Percentiles rank a stretch among this genome's conserved stretches.
These are phyloP conservation scores for Acanthamoeba quina DNA, from an alignment of 208 protist genomes.

Conservation along the genomic window DNA sequence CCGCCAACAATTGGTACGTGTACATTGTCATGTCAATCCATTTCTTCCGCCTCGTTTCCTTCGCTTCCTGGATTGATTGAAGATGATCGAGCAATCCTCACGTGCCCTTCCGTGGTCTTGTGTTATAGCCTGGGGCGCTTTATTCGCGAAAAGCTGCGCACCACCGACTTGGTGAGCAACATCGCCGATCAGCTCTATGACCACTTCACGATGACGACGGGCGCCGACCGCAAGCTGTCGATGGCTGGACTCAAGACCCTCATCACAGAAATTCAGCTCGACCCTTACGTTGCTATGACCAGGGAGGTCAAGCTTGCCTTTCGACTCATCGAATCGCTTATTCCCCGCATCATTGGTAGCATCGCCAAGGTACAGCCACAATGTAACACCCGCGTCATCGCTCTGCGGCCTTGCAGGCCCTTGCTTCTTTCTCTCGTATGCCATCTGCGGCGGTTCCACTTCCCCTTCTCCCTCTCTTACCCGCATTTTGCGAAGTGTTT, in stretches of 20 bases:
- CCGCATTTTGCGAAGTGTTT: neutral
- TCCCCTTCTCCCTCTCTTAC: neutral
- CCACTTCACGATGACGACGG: neutral
- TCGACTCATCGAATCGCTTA: neutral
- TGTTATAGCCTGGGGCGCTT: neutral
- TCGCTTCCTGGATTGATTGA: too few relatives aligned
- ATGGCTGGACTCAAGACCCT: conserved; percentile 31
- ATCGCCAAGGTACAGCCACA: conserved; percentile 5
- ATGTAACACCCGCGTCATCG: too few relatives aligned
- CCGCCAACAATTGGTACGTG: conserved; percentile 70
- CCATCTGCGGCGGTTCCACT: neutral
- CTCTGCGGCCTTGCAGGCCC: too few relatives aligned
- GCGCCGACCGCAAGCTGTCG: neutral
- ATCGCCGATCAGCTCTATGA: conserved; percentile 72
- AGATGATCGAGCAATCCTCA: too few relatives aligned
- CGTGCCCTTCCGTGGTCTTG: neutral
- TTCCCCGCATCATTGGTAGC: conserved; percentile 53
- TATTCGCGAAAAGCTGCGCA: conserved; percentile 13
- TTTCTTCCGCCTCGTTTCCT: neutral
- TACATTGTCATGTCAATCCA: neutral
- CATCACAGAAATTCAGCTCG: neutral
- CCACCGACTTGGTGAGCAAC: neutral
- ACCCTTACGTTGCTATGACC: neutral
- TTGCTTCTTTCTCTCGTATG: too few relatives aligned
- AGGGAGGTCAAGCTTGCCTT: conserved; percentile 35